Percentiles rank a stretch among this genome's conserved stretches.
Evolutionary conservation across 78 protist species (phyloP).

Genomic region (Dictyostelium citrinum): DNA sequence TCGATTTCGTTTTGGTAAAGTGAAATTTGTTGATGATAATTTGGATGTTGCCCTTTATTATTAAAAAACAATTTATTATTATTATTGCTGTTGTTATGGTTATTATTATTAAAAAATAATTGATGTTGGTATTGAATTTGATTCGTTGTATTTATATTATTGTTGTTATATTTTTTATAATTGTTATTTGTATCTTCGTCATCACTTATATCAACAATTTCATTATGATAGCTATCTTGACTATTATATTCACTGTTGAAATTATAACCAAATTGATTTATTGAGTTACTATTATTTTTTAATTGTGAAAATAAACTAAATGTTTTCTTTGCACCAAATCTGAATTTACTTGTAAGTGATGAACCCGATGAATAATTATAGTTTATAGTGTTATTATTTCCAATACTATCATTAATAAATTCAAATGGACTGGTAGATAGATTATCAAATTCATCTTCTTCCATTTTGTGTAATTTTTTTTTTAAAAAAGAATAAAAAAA

Average conservation of each 20-base stretch:
- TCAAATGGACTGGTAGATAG: constrained; percentile 18
- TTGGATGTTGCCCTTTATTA: neutral
- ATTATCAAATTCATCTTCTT: neutral
- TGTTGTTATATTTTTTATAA: neutral
- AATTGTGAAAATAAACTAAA: neutral
- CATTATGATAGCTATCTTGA: neutral
- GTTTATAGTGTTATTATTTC: neutral
- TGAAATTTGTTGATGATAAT: neutral
- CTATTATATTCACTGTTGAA: neutral
- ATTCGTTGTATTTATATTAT: neutral
- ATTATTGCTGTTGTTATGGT: neutral
- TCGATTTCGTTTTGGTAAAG: neutral
- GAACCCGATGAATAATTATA: neutral
- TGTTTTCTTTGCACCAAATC: neutral
- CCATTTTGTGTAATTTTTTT: neutral
- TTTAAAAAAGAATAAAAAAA: neutral
- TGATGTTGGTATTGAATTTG: neutral
- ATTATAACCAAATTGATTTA: neutral
- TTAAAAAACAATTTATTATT: neutral
- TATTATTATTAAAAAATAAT: neutral
- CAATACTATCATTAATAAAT: constrained; percentile 12
- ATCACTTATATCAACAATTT: constrained; percentile 7
- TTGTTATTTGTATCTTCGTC: neutral
- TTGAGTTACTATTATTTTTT: neutral
- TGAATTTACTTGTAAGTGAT: neutral